Percentiles rank a stretch among this genome's conserved stretches.
These are phyloP conservation scores for Lupinus albus DNA, from an alignment of 306 rosid species.

Conservation along the genomic window DNA sequence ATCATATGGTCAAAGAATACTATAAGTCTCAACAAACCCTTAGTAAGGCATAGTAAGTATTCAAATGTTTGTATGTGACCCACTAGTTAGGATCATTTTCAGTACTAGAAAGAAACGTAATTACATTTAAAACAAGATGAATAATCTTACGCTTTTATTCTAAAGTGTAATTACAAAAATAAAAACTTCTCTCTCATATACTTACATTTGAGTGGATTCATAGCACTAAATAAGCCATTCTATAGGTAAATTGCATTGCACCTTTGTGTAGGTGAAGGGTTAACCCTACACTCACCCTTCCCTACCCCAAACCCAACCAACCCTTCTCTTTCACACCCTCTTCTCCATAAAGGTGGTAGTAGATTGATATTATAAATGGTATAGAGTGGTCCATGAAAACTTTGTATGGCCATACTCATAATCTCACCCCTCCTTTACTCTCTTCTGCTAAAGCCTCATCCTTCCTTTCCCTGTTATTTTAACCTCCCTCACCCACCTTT, in stretches of 20 bases:
- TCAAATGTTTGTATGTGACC: constrained; percentile 67
- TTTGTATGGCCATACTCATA: constrained; percentile 52
- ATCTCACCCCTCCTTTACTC: neutral
- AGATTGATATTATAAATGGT: constrained; percentile 62
- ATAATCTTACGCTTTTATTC: too few species aligned
- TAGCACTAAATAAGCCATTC: too few species aligned
- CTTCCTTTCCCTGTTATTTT: constrained; percentile 1
- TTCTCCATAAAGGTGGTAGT: constrained; percentile 68
- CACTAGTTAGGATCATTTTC: too few species aligned
- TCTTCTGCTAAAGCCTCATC: too few species aligned
- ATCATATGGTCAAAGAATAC: too few species aligned
- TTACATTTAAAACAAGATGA: too few species aligned
- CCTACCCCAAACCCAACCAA: neutral
- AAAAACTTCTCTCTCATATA: too few species aligned
- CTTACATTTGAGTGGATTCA: too few species aligned
- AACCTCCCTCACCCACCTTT: neutral
- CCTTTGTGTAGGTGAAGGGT: constrained; percentile 43
- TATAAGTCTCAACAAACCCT: too few species aligned
- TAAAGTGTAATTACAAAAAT: too few species aligned
- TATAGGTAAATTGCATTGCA: constrained; percentile 48
- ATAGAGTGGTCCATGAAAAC: constrained; percentile 75
- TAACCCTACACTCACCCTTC: constrained; percentile 52
- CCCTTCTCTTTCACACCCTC: constrained; percentile 18
- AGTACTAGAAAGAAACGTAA: too few species aligned
- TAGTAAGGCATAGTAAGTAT: too few species aligned